Evolutionary conservation across 495 filamentous ascomycete species (phyloP), one percentile per base, ranked within the genome.

Genomic region (Glarea lozoyensis): DNA sequence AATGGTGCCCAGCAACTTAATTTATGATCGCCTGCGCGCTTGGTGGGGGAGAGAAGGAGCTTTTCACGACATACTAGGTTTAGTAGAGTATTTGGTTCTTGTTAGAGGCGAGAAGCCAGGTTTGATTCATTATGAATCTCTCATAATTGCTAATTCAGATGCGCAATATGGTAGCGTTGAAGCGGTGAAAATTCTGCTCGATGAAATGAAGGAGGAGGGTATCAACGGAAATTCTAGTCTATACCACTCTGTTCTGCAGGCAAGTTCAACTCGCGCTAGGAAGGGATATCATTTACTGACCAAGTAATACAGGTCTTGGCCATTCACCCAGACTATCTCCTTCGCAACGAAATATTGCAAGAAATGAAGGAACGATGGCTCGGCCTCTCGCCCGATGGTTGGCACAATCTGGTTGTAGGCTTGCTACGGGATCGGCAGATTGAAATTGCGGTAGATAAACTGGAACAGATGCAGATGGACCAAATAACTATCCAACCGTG

Each of bases 291-390:
- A 24, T 18, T 18, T 29, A 36, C 37, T 42, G 19, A 19, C 5
- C 1, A 6, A 11, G 4, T 15, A 32, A 40, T 49, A 21, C 40
- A 88, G 78, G 76, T 76, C 4, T 75, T 89, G 17, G 77, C 86
- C 11, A 76, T 93, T 17, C 88, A 95, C 59, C 88, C 90, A 1
- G 81, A 96, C 59, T 88, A 92, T 48, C 32, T 88, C 1, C 66
- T 88, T 10, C 80, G 88, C 17, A 67, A 70, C 25, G 67, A 81
- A 22, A 67, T 94, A n/a, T 60, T 97, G 18, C 57, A 68, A 32
- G 77, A 77, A 16, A 82, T 89, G 72, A 73, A 74, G 54, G 67
- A 75, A 43, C 63, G 78, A 46, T 92, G 85, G 82, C 73, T 85
- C 32, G 62, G 65, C 2, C 57, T 93, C 18, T 78, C 70, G 5